Conservation (phyloP, 1,139 yeast genomes). For the Candida tropicalis region DNA sequence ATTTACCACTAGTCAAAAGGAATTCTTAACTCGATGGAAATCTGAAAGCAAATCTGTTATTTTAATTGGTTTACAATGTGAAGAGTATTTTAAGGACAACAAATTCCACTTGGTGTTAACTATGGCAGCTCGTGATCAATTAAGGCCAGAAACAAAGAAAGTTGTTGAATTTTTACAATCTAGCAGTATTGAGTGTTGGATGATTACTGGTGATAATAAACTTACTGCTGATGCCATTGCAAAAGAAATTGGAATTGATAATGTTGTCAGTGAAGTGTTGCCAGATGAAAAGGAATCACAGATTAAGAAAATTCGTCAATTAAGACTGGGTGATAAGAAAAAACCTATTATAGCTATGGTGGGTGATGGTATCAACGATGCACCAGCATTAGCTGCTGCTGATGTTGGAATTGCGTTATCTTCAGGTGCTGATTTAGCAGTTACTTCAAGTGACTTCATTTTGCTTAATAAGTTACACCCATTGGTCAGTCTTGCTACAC, state of each 20-base stretch:
- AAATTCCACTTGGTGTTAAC: constrained; percentile 44
- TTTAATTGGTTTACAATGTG: constrained; percentile 49
- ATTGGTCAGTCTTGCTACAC: constrained; percentile 48
- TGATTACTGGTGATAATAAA: constrained; percentile 71
- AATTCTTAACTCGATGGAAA: constrained; percentile 56
- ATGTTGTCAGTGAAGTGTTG: constrained; percentile 72
- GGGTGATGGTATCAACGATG: constrained; percentile 68
- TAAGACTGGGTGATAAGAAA: constrained; percentile 20
- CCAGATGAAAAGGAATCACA: constrained; percentile 72
- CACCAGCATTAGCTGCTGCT: constrained; percentile 62
- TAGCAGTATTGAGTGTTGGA: constrained; percentile 63
- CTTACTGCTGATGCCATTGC: constrained; percentile 73
- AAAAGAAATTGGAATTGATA: constrained; percentile 59
- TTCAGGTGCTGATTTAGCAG: constrained; percentile 61
- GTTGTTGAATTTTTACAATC: constrained; percentile 51
- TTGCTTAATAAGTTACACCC: constrained; percentile 50
- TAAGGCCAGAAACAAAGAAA: constrained; percentile 60
- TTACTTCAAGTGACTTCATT: constrained; percentile 60
- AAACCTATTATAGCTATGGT: constrained; percentile 55
- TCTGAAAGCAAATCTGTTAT: constrained; percentile 64
- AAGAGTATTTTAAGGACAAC: constrained; percentile 26
- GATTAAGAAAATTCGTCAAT: constrained; percentile 53
- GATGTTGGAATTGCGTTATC: constrained; percentile 64
- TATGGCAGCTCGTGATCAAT: constrained; percentile 65
- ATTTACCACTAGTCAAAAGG: constrained; percentile 25